These are phyloP conservation scores for Stagonosporopsis cucurbitacearum DNA, from an alignment of 2,329 filamentous ascomycete species.

Conservation along the genomic window DNA sequence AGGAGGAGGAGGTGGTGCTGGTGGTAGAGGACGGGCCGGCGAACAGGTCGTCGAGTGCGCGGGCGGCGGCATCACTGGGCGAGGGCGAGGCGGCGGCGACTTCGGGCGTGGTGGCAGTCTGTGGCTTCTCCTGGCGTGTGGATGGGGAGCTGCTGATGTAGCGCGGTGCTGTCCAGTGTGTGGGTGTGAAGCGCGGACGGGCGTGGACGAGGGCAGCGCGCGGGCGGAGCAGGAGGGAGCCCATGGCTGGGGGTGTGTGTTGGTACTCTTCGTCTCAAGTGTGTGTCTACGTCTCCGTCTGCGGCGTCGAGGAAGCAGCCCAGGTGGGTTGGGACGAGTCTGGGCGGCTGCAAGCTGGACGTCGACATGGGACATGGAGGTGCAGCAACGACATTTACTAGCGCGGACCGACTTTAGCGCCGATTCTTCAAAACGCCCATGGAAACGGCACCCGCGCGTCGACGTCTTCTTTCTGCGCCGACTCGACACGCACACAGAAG, in stretches of 20 bases:
- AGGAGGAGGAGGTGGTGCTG: background rate
- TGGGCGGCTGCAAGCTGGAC: constrained; percentile 4
- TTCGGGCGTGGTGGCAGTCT: too few species aligned
- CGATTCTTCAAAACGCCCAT: constrained; percentile 1
- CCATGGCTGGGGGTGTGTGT: constrained; percentile 28
- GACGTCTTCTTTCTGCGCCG: too few species aligned
- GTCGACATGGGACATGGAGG: background rate
- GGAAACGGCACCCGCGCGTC: constrained; percentile 10
- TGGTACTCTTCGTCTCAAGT: too few species aligned
- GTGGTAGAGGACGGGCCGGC: constrained; percentile 14
- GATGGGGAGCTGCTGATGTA: constrained; percentile 13
- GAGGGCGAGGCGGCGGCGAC: constrained; percentile 3
- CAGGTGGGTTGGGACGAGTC: background rate
- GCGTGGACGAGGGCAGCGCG: constrained; percentile 31
- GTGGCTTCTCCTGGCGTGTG: too few species aligned
- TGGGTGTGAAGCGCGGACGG: constrained; percentile 14
- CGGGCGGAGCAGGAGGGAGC: constrained; percentile 42
- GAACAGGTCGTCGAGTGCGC: constrained; percentile 37
- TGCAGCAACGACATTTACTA: constrained; percentile 31
- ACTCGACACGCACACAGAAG: too few species aligned
- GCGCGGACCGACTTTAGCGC: constrained; percentile 25
- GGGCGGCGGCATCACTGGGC: constrained; percentile 11
- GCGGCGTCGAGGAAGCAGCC: background rate
- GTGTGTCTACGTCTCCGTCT: too few species aligned
- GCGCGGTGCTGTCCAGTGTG: constrained; percentile 26